phyloP scores from a whole-genome alignment of 2,329 filamentous ascomycete species.

The Aspergillus awamori region DNA sequence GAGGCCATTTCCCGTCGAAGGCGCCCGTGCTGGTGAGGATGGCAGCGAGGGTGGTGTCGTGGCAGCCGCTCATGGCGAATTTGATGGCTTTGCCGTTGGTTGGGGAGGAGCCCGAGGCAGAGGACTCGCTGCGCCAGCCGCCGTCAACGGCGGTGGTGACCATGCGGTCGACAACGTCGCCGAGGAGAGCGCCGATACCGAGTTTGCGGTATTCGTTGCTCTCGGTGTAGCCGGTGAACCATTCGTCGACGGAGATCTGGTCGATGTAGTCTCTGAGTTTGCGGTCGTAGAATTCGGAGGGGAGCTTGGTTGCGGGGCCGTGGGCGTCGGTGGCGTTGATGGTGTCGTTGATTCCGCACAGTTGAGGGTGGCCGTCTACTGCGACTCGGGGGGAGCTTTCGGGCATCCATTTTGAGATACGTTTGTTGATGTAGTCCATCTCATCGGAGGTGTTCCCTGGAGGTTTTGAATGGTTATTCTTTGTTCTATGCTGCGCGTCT shows the following conservation, averaged over 20 bases:
- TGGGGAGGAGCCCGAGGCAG: constrained; percentile 51
- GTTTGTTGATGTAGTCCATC: constrained; percentile 78
- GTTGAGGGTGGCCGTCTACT: constrained; percentile 79
- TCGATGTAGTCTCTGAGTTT: constrained; percentile 71
- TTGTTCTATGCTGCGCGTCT: background rate
- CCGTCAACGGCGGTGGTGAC: constrained; percentile 64
- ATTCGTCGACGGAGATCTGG: constrained; percentile 80
- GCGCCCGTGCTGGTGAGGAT: constrained; percentile 77
- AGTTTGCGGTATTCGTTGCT: constrained; percentile 83
- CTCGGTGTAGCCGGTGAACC: constrained; percentile 86
- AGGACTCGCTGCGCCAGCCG: constrained; percentile 54
- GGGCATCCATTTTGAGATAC: constrained; percentile 86
- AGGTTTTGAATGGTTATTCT: background rate
- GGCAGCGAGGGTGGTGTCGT: constrained; percentile 89
- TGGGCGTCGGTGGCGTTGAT: constrained; percentile 88
- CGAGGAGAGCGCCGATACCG: constrained; percentile 82
- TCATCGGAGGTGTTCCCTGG: constrained; percentile 71
- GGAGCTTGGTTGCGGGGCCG: constrained; percentile 75
- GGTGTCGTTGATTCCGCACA: constrained; percentile 92
- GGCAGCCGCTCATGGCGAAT: constrained; percentile 81
- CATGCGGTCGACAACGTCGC: constrained; percentile 79
- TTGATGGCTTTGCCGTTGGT: constrained; percentile 56
- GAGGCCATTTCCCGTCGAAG: constrained; percentile 80
- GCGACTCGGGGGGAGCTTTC: constrained; percentile 67
- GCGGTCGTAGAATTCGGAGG: constrained; percentile 82